phyloP scores from a whole-genome alignment of 208 protist genomes.

The Acanthamoeba triangularis region DNA sequence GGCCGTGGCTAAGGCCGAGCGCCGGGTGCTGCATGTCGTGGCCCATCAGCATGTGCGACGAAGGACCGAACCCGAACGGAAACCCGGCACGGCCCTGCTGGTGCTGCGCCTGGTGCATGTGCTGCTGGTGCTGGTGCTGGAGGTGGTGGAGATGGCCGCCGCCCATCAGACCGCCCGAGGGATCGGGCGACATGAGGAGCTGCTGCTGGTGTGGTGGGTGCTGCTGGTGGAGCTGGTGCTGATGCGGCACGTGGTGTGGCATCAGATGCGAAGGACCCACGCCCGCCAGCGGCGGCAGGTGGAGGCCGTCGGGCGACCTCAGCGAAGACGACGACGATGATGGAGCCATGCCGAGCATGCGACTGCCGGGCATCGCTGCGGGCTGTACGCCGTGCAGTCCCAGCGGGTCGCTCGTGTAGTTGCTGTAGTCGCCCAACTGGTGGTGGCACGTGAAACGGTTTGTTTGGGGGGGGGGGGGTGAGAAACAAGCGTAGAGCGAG shows the following conservation, averaged over 20 bases:
- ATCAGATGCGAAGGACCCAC: no score
- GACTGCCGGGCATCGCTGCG: no score
- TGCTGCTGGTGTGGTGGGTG: background rate
- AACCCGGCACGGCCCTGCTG: background rate
- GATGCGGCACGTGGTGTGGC: background rate
- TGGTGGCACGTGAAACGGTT: background rate
- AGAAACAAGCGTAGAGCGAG: no score
- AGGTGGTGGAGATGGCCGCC: background rate
- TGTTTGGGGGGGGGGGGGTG: background rate
- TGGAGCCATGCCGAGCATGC: no score
- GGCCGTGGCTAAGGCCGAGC: background rate
- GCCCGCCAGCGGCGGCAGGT: no score
- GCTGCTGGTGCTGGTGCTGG: background rate
- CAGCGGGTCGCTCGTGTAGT: no score
- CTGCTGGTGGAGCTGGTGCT: background rate
- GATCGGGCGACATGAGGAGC: background rate
- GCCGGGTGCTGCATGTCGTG: background rate
- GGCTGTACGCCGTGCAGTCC: no score
- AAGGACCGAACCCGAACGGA: background rate
- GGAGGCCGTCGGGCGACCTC: no score
- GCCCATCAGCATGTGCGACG: background rate
- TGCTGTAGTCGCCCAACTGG: background rate
- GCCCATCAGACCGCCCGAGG: background rate
- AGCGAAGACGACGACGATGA: no score
- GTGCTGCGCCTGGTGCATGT: background rate